Base-by-base conservation (phyloP, 2,329 filamentous ascomycete genomes). In the Ascochyta koolunga region DNA sequence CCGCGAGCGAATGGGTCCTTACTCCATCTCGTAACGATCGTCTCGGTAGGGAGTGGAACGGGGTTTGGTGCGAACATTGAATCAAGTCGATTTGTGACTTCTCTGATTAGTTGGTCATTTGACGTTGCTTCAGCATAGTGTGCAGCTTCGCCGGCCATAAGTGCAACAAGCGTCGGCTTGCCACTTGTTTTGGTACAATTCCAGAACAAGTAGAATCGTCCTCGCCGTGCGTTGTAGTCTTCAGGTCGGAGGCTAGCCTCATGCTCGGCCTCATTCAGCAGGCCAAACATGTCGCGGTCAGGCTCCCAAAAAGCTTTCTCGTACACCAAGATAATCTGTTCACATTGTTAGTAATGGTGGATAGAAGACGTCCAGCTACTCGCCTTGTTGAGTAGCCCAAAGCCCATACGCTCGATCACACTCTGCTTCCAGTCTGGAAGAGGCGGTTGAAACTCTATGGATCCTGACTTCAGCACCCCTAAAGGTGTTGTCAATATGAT, bases 141-240 rank as follows among this genome's bases (percentile, higher is more conserved):
- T 15, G 93, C 95, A 18, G 96, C 91, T 64, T 97, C 91, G 19
- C 95, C 95, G 43, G 93, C 93, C 93, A 99, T 97, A 24, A 99
- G 82, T 8, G 91, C 95, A 56, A 98, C 86, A 21, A 97, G 82
- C 45, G 92, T 91, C 31, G 78, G 95, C 31, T 96, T 80, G 0
- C 96, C 96, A 39, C 90, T 92, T 3, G 91, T 96, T 64, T 91
- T 90, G 56, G 92, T 89, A 49, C 92, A 91, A 67, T 99, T 98
- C 85, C 96, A 98, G 85, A 96, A 98, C 65, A 99, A 86, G 68
- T 98, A 99, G 76, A 96, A 96, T 21, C 93, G 88, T n/a, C 93
- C 93, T 47, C 93, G 86, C 57, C 86, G 87, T 3, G 83, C 80
- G 5, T 86, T 81, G 68, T 98, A 98, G 61, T 96, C 90, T 44